Conservation (phyloP, 2,329 filamentous ascomycete genomes). For the Calonectria henricotiae region DNA sequence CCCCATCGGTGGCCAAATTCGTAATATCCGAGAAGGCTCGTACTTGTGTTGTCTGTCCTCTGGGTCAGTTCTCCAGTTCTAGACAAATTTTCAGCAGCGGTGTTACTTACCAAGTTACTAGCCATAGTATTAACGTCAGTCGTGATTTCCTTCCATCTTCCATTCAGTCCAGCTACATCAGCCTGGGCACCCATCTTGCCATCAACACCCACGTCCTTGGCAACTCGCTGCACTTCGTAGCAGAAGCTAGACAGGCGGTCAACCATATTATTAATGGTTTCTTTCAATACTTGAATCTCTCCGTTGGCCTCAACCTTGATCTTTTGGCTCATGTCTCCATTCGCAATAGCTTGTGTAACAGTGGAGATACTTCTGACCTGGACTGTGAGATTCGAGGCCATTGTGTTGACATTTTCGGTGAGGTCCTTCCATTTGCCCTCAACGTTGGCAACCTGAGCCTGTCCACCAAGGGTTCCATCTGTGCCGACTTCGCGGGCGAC, state of each 20-base stretch:
- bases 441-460: slow-evolving; percentile 94
- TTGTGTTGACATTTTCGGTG: slow-evolving; percentile 89
- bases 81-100: not conserved
- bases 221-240: slow-evolving; percentile 94
- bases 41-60: slow-evolving; percentile 90
- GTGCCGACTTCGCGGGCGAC: slow-evolving; percentile 97
- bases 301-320: slow-evolving; percentile 96
- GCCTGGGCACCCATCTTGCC: slow-evolving; percentile 99
- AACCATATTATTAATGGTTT: slow-evolving; percentile 99
- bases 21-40: slow-evolving; percentile 98
- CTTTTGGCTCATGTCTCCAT: slow-evolving; percentile 95
- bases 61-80: slow-evolving; percentile 50
- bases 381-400: slow-evolving; percentile 78
- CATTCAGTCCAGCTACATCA: slow-evolving; percentile 92
- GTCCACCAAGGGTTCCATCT: slow-evolving; percentile 93
- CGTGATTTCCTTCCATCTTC: slow-evolving; percentile 98
- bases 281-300: slow-evolving; percentile 93
- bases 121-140: slow-evolving; percentile 97
- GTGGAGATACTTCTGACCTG: slow-evolving; percentile 94
- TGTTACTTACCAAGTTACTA: slow-evolving; percentile 70
- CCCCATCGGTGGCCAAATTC: slow-evolving; percentile 96
- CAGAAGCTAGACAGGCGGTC: slow-evolving; percentile 96
- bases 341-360: slow-evolving; percentile 94
- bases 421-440: slow-evolving; percentile 99
- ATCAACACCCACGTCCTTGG: slow-evolving; percentile 96